Conservation (phyloP, 1,284 basidiomycete genomes). For the Rugosomyces carneus region DNA sequence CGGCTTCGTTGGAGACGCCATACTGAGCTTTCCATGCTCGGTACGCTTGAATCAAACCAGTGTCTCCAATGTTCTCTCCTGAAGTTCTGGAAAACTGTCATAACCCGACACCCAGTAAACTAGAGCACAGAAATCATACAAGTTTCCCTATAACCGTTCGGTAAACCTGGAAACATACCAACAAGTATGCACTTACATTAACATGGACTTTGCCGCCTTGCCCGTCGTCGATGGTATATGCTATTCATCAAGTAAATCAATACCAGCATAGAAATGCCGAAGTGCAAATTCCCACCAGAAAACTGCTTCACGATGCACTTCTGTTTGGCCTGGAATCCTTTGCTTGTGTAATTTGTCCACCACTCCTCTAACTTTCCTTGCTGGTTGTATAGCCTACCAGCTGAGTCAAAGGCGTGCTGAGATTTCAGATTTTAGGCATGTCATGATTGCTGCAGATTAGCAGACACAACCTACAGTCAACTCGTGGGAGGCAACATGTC, state of each 20-base stretch:
- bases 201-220: conserved; percentile 81
- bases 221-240: conserved; percentile 79
- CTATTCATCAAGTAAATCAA: conserved; percentile 30
- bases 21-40: conserved; percentile 82
- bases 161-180: not conserved
- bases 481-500: conserved; percentile 86
- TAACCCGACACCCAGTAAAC: not conserved
- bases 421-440: conserved; percentile 1
- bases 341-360: conserved; percentile 83
- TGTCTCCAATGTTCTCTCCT: conserved; percentile 88
- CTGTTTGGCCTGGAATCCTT: conserved; percentile 78
- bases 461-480: conserved; percentile 54
- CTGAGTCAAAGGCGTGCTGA: conserved; percentile 90
- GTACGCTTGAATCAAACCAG: conserved; percentile 79
- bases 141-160: conserved; percentile 49
- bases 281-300: conserved; percentile 41
- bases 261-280: not conserved
- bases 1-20: conserved; percentile 44
- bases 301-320: conserved; percentile 90
- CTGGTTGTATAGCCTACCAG: conserved; percentile 79
- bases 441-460: not conserved
- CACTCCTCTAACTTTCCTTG: conserved; percentile 80
- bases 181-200: conserved; percentile 53
- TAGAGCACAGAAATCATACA: conserved; percentile 38
- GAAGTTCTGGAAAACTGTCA: conserved; percentile 49